Evolutionary conservation across 345 rosid genomes (phyloP).

Genomic region (Ceriops zippeliana): DNA sequence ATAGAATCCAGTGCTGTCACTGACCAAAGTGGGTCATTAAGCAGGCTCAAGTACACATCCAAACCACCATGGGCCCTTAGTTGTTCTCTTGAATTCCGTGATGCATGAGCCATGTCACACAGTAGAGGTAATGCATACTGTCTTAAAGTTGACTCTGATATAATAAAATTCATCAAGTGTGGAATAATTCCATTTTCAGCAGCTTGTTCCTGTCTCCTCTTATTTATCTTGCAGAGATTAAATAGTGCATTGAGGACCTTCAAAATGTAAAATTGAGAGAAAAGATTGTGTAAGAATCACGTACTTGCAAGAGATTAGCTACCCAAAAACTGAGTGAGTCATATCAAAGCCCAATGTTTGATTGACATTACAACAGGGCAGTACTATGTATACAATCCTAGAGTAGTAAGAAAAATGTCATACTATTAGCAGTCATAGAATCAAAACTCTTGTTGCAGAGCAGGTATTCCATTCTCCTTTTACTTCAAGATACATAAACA

Average conservation of each 20-base stretch:
- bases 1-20: slow-evolving; percentile 92
- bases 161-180: slow-evolving; percentile 82
- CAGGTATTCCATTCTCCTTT: neutral
- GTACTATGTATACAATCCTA: too few species aligned
- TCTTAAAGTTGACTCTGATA: slow-evolving; percentile 73
- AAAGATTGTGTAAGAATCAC: neutral
- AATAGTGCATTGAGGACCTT: slow-evolving; percentile 94
- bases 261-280: slow-evolving; percentile 18
- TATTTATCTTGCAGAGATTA: slow-evolving; percentile 98
- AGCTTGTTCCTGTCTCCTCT: slow-evolving; percentile 99
- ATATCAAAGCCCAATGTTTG: neutral
- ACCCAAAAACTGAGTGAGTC: neutral
- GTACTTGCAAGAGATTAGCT: neutral
- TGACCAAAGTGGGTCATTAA: slow-evolving; percentile 84
- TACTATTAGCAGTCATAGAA: neutral
- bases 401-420: too few species aligned
- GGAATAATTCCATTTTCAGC: slow-evolving; percentile 99
- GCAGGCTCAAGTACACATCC: slow-evolving; percentile 88
- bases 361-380: too few species aligned
- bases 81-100: slow-evolving; percentile 96
- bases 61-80: slow-evolving; percentile 94
- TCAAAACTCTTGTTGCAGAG: neutral
- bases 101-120: slow-evolving; percentile 99
- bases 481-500: neutral
- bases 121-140: slow-evolving; percentile 81